A percentile compares a stretch with the other conserved stretches of the same genome.
Conservation (phyloP, 306 rosid species). For the Cyamopsis tetragonoloba region DNA sequence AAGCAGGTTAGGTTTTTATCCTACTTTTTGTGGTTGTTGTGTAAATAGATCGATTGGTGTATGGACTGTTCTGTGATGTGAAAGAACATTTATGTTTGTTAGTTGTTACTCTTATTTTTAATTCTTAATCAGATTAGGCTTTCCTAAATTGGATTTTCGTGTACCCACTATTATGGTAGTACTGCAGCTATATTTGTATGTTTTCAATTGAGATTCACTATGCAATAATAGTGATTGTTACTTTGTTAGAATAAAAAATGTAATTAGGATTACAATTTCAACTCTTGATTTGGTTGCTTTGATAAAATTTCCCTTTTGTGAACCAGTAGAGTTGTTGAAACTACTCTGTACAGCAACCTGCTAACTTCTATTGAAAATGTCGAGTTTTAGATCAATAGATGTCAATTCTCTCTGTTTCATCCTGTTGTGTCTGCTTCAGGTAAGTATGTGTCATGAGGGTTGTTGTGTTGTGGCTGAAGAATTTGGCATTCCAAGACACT, state of each 20-base stretch:
- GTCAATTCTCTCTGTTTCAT: background rate
- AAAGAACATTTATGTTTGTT: background rate
- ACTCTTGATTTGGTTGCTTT: background rate
- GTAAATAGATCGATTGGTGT: background rate
- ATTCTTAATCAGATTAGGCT: background rate
- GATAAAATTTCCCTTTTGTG: background rate
- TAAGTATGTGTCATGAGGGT: background rate
- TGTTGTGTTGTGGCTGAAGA: background rate
- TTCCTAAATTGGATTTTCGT: background rate
- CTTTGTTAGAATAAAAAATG: too few relatives aligned
- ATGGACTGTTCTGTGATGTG: background rate
- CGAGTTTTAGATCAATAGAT: background rate
- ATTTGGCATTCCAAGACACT: background rate
- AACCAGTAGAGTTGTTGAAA: background rate
- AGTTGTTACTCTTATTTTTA: background rate
- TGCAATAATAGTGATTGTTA: too few relatives aligned
- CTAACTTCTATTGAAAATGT: background rate
- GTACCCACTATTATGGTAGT: background rate
- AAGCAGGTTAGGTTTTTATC: conserved; percentile 48
- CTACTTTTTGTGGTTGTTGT: background rate
- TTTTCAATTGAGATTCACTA: background rate
- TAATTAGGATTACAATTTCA: background rate
- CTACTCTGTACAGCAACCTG: background rate
- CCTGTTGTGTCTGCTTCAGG: background rate
- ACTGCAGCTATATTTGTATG: background rate